Evolutionary conservation across 2,329 filamentous ascomycete species (phyloP).

Genomic region (Dothistroma septosporum): DNA sequence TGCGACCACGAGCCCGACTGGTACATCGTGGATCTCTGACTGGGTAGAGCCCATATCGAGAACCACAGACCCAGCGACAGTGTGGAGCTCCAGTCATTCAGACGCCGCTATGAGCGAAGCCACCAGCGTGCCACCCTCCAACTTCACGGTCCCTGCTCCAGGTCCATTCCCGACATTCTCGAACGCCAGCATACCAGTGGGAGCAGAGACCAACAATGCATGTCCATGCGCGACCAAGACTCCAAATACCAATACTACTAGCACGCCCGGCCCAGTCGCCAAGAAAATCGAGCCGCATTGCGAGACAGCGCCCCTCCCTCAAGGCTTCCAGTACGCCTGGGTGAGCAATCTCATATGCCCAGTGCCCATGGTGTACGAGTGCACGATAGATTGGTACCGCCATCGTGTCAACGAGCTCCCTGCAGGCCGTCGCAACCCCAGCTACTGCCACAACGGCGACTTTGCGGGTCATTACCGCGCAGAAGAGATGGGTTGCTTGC

Average conservation of each 20-base stretch:
- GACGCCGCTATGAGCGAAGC: no score
- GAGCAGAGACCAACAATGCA: no score
- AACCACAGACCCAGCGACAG: no score
- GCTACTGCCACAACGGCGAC: background rate
- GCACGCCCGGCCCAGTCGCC: background rate
- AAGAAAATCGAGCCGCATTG: background rate
- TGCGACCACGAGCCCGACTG: no score
- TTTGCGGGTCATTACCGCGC: background rate
- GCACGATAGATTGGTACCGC: background rate
- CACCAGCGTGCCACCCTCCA: no score
- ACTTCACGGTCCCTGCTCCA: no score
- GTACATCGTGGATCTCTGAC: no score
- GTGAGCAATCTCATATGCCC: background rate
- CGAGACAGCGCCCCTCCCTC: background rate
- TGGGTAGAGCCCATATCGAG: no score
- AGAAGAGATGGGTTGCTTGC: background rate
- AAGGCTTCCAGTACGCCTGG: background rate
- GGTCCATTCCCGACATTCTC: no score
- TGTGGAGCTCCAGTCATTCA: no score
- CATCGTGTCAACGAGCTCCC: background rate
- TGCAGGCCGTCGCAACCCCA: background rate
- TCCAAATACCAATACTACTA: background rate
- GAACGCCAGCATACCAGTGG: no score
- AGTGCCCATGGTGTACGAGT: background rate
- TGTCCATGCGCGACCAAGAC: background rate